phyloP scores from a whole-genome alignment of 306 rosid species.

The Cotoneaster glaucophyllus region DNA sequence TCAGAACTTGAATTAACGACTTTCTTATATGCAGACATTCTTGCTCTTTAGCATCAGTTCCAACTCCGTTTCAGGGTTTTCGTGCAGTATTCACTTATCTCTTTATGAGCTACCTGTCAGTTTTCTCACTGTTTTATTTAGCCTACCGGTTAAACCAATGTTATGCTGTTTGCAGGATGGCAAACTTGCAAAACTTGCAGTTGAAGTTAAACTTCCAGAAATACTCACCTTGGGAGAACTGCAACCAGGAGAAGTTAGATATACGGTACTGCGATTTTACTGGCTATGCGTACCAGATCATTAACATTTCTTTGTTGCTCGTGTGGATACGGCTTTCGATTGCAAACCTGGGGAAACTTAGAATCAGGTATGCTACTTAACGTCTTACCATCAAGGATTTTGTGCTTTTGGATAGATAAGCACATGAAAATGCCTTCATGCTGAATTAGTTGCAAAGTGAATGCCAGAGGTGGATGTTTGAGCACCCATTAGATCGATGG shows the following conservation, averaged over 20 bases:
- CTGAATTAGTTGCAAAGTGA: neutral
- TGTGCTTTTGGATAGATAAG: neutral
- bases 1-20: too few species aligned
- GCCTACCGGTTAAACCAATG: neutral
- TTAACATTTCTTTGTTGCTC: slow-evolving; percentile 79
- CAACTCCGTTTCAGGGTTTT: too few species aligned
- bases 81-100: too few species aligned
- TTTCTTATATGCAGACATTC: too few species aligned
- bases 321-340: slow-evolving; percentile 86
- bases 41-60: too few species aligned
- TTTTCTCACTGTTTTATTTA: neutral
- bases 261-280: slow-evolving; percentile 75
- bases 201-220: slow-evolving; percentile 75
- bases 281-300: slow-evolving; percentile 72
- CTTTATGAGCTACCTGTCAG: neutral
- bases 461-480: neutral
- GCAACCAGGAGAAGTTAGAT: slow-evolving; percentile 72
- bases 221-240: slow-evolving; percentile 80
- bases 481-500: neutral
- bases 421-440: neutral
- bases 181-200: slow-evolving; percentile 76
- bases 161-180: slow-evolving; percentile 49
- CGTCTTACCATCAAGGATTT: neutral
- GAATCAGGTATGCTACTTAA: slow-evolving; percentile 48
- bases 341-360: slow-evolving; percentile 82